Conservation (phyloP, 768 basidiomycete species). For the Chalciporus sphaerocephalus region DNA sequence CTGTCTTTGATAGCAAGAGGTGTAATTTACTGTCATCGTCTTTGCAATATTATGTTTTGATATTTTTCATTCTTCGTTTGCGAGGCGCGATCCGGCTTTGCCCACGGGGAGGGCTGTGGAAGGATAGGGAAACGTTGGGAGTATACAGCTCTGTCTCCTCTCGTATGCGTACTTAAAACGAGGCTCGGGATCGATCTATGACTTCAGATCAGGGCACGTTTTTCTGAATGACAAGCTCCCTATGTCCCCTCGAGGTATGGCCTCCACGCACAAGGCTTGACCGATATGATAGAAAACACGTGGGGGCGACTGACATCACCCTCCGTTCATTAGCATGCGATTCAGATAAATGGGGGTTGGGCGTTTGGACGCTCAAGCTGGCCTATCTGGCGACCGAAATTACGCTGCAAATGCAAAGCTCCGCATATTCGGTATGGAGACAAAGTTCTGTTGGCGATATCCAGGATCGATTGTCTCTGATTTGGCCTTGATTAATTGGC, state of each 20-base stretch:
- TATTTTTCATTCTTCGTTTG: background rate
- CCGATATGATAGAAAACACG: background rate
- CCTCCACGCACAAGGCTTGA: background rate
- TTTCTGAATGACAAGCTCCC: background rate
- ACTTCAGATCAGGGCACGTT: background rate
- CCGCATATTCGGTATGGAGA: background rate
- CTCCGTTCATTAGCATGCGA: background rate
- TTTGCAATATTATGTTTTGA: conserved; percentile 16
- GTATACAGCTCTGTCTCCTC: background rate
- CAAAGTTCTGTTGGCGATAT: background rate
- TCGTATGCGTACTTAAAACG: background rate
- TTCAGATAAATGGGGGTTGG: background rate
- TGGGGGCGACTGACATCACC: background rate
- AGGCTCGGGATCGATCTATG: background rate
- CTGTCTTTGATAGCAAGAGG: conserved; percentile 10
- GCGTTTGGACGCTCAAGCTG: no score
- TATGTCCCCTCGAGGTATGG: background rate
- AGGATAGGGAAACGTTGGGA: background rate
- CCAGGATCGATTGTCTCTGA: no score
- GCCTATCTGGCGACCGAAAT: no score
- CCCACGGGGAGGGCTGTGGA: background rate
- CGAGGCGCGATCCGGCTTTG: background rate
- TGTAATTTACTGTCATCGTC: conserved; percentile 8
- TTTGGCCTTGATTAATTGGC: no score
- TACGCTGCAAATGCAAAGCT: background rate